Conservation (phyloP, 2,329 filamentous ascomycete genomes). For the Nemania sp. region DNA sequence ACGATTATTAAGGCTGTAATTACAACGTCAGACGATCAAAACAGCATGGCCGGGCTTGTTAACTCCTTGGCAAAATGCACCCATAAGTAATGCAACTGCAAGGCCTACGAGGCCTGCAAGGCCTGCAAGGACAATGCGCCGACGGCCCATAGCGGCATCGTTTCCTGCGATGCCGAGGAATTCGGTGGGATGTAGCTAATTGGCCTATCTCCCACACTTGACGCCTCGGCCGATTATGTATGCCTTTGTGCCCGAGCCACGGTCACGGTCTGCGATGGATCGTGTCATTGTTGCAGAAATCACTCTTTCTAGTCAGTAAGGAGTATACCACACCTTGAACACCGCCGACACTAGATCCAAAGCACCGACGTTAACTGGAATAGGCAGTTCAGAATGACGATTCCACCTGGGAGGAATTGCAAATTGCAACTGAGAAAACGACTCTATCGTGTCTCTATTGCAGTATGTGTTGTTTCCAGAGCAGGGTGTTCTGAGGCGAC, state of each 20-base stretch:
- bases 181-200: not conserved
- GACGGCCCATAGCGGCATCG: not conserved
- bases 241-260: not conserved
- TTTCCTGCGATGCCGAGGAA: not conserved
- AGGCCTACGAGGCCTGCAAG: too few species aligned
- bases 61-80: constrained; percentile 2
- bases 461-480: not conserved
- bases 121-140: constrained; percentile 1
- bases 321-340: not conserved
- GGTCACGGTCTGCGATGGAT: not conserved
- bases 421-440: not conserved
- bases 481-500: not conserved
- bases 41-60: not conserved
- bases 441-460: not conserved
- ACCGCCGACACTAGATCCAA: constrained; percentile 2
- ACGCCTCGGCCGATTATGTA: not conserved
- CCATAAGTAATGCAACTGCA: constrained; percentile 2
- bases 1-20: not conserved
- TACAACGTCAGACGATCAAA: not conserved
- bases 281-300: not conserved
- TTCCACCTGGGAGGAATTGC: not conserved
- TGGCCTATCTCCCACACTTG: not conserved
- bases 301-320: not conserved
- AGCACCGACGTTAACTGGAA: constrained; percentile 9
- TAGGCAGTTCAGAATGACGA: constrained; percentile 4